Base-by-base conservation (phyloP, 2,329 filamentous ascomycete species). In the Colletotrichum chlorophyti region DNA sequence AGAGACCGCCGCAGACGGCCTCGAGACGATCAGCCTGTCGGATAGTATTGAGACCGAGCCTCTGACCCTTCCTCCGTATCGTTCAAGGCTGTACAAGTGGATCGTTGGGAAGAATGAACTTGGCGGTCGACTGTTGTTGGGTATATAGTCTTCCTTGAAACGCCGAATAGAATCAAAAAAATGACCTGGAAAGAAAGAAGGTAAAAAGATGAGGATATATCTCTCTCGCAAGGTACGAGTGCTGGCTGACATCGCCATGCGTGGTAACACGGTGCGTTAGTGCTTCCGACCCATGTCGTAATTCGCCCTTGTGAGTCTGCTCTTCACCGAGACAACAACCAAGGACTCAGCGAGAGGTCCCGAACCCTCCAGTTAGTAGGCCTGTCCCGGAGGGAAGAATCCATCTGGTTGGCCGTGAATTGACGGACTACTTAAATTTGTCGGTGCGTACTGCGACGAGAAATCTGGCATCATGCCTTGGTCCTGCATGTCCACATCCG, bases 401-500 rank as follows among this genome's bases (percentile, higher is more conserved):
- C 31, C 49, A 14, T 62, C 50, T 6, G 42, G 12, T 19, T 54
- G 49, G 15, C 46, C 49, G 5, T 21, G 12, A 11, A 61, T 52
- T 2, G 59, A 53, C 9, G 58, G 58, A 26, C 58, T 58, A 14
- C 37, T 34, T 17, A 61, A 29, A 37, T 32, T 60, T 23, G 37
- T 29, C 4, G 43, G 53, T 1, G 38, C 43, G 53, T 64, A 65
- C 23, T 60, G 46, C 42, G 61, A 52, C 2, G 58, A 54, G 21
- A 66, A 65, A 40, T 63, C 64, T 26, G 65, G 38, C 54, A 72
- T 66, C 66, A 72, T 70, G 6, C 68, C 66, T 3, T 69, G 63
- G 43, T 75, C 73, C 8, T 62, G 58, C 73, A 75, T 75, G 26
- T 72, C 68, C n/a, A 75, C 66, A 31, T 75, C 71, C 6, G 53